Evolutionary conservation across 306 rosid species (phyloP), one percentile per base, ranked within the genome.

Genomic region (Medicago lupulina): DNA sequence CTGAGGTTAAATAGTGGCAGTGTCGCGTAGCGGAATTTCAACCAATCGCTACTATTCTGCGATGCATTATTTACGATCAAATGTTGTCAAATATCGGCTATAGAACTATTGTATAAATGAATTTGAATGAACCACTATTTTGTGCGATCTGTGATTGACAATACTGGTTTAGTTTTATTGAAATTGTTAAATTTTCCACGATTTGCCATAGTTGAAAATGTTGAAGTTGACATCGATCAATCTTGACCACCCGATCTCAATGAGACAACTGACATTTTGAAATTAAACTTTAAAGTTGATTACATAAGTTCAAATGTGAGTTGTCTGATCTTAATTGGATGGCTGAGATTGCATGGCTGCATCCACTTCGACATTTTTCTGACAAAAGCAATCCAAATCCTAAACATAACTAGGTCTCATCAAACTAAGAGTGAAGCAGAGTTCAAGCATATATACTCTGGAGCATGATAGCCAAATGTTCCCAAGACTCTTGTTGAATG

Each of bases 401-500:
- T 31, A 12, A 57, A 10, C 28, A 55, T n/a, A 77, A 38, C 9
- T 9, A 36, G 38, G 66, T 72, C 44, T 71, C 4, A 5, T 49
- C 3, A 65, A 74, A 34, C 17, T 31, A 68, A 14, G 8, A 61
- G 67, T 67, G 70, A 75, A 46, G 71, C 17, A 68, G 60, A 38
- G 63, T 14, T 61, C 8, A 34, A 64, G 38, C 38, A 46, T 73
- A 63, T 89, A 80, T 92, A 95, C 99, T 95, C 99, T 51, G 99
- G 99, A 76, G 99, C 97, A 77, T 95, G 99, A 82, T 95, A 95
- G 36, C 97, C 99, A 63, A 95, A 95, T 25, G 99, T 95, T 84
- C 99, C 99, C 84, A 95, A 88, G 77, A 92, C 98, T 80, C 98
- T 90, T 63, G 98, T 94, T 34, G 98, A 94, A 81, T 94, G 98